Base-by-base conservation (phyloP, 805 yeast species). In the Starmerella sirachaensis region DNA sequence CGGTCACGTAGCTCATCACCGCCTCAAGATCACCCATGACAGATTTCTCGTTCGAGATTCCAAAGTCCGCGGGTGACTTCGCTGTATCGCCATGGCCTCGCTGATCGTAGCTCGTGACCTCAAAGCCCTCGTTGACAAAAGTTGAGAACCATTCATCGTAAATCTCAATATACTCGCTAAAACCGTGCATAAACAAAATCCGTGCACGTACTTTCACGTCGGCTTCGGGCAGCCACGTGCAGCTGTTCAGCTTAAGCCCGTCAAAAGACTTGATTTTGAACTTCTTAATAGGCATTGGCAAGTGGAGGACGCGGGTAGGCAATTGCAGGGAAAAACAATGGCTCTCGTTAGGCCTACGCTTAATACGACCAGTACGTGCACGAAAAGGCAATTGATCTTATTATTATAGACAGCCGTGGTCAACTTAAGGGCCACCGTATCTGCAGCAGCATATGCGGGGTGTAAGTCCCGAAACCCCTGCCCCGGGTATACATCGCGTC, bases 71-170 rank as follows among this genome's bases (percentile, higher is more conserved):
- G 23, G 43, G 41, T 18, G 47, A 18, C 18, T 33, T 35, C 17
- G 61, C 55, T 2, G 64, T 57, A 14, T 38, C 36, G 16, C 66
- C 66, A 24, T 53, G 53, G 1, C 66, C 66, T 8, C 66, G 55
- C 48, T 60, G 64, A 41, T 62, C 66, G 38, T 55, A 59, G 12
- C 48, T 48, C 7, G 56, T 49, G 13, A 59, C 55, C 33, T 56
- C 60, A 44, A 54, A 56, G 27, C 65, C 65, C 1, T 38, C 43
- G 10, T 33, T 42, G 5, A 58, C 53, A 6, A 61, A 37, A 2
- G 33, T 25, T 6, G 56, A 48, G 47, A 56, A 57, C 35, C 55
- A 47, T 13, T 50, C 46, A 30, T 52, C 52, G 45, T 57, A 61
- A 18, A 42, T 43, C 11, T 50, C 56, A 35, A 50, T 26, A 30